A percentile compares a stretch with the other conserved stretches of the same genome.
These are phyloP conservation scores for Apiospora hydei DNA, from an alignment of 2,329 filamentous ascomycete species.

Conservation along the genomic window DNA sequence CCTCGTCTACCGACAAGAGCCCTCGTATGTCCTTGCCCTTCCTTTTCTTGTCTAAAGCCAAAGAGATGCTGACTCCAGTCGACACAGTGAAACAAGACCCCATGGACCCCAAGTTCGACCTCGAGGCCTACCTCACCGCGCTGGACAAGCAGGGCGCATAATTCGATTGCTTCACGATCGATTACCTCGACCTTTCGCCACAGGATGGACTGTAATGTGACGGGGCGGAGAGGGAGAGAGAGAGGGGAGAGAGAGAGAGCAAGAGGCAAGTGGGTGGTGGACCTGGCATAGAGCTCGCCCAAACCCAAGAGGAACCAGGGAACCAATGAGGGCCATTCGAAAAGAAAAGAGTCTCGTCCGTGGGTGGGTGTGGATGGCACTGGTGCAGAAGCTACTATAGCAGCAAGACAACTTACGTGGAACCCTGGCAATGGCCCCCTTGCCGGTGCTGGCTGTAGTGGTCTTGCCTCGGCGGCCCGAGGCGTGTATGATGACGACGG, in stretches of 20 bases:
- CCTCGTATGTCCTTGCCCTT: constrained; percentile 42
- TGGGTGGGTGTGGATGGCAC: neutral
- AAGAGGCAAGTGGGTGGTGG: neutral
- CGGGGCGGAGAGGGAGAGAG: constrained; percentile 25
- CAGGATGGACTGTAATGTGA: constrained; percentile 35
- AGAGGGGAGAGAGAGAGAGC: neutral
- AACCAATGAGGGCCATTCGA: constrained; percentile 10
- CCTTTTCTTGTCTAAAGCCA: neutral
- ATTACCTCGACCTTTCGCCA: constrained; percentile 25
- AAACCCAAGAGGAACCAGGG: neutral
- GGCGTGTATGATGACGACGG: constrained; percentile 19
- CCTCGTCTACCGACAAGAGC: constrained; percentile 42
- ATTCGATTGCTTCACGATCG: constrained; percentile 29
- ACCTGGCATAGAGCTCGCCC: constrained; percentile 14
- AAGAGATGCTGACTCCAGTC: neutral
- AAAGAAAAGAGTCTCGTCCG: constrained; percentile 1
- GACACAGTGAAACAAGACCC: constrained; percentile 75
- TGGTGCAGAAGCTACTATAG: constrained; percentile 8
- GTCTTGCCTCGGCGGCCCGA: constrained; percentile 9
- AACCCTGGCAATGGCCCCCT: neutral
- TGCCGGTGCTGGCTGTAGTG: constrained; percentile 5
- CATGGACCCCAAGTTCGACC: constrained; percentile 88
- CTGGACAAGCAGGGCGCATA: constrained; percentile 63
- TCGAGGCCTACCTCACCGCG: constrained; percentile 82
- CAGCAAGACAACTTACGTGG: constrained; percentile 9